Evolutionary conservation across 2,329 filamentous ascomycete species (phyloP).

Genomic region (Alternaria sp.): DNA sequence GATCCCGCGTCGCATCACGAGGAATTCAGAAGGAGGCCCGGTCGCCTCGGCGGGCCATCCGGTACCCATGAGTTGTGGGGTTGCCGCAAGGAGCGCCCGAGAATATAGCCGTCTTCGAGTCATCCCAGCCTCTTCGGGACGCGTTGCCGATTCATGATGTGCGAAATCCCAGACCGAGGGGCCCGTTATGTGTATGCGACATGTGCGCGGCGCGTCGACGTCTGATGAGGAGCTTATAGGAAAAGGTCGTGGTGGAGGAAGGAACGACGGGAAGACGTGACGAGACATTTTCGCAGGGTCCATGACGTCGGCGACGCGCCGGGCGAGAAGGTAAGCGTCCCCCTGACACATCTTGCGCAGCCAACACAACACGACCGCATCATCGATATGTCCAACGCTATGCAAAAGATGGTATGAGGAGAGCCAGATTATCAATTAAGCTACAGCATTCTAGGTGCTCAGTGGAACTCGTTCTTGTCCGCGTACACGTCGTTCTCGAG

Average conservation of each 20-base stretch:
- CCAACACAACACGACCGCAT: not conserved
- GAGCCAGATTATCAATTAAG: not conserved
- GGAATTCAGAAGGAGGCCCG: not conserved
- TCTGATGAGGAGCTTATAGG: not conserved
- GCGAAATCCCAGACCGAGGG: not conserved
- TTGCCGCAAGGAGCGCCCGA: not conserved
- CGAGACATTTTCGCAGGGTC: not conserved
- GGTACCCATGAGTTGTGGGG: not conserved
- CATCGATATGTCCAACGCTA: not conserved
- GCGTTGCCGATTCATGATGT: not conserved
- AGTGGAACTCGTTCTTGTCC: slow-evolving; percentile 35
- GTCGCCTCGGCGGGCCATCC: not conserved
- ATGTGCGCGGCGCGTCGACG: not conserved
- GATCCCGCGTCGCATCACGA: not conserved
- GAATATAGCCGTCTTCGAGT: not conserved
- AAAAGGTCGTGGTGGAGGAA: not conserved
- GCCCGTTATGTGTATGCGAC: not conserved
- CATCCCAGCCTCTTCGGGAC: not conserved
- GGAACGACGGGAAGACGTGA: not conserved
- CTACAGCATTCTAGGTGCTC: not conserved
- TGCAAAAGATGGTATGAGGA: not conserved
- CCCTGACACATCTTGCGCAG: not conserved
- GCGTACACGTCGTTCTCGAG: slow-evolving; percentile 36
- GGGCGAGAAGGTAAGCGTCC: not conserved
- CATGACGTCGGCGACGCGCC: not conserved